Conservation (phyloP, 495 filamentous ascomycete species). For the Neurospora sp. region DNA sequence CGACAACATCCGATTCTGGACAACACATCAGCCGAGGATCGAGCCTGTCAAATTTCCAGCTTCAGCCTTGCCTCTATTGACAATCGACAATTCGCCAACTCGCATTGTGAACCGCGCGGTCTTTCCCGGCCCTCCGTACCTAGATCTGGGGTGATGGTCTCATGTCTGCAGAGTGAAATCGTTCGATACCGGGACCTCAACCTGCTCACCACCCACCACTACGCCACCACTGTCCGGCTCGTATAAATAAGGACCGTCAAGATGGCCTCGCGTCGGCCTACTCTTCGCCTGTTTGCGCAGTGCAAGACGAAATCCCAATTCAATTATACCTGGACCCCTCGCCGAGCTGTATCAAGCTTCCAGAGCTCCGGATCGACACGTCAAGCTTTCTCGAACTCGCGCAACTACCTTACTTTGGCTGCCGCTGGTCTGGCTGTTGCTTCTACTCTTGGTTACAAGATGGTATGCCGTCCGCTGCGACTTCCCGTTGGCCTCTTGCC, state of each 20-base stretch:
- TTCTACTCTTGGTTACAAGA: slow-evolving; percentile 19
- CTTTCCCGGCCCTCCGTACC: slow-evolving; percentile 5
- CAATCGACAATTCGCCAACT: neutral
- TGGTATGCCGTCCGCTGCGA: slow-evolving; percentile 14
- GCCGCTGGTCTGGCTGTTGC: slow-evolving; percentile 17
- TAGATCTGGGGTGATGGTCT: slow-evolving; percentile 19
- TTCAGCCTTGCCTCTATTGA: neutral
- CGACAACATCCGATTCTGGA: slow-evolving; percentile 20
- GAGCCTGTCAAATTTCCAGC: neutral
- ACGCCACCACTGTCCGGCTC: neutral
- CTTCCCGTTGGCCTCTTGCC: neutral
- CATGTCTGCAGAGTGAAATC: slow-evolving; percentile 17
- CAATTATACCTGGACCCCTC: slow-evolving; percentile 1
- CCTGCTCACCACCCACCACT: slow-evolving; percentile 1
- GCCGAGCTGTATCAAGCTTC: slow-evolving; percentile 14
- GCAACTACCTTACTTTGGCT: slow-evolving; percentile 14
- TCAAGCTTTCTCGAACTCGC: slow-evolving; percentile 1
- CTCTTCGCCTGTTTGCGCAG: slow-evolving; percentile 17
- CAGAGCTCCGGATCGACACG: slow-evolving; percentile 1
- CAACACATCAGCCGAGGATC: slow-evolving; percentile 14
- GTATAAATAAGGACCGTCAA: slow-evolving; percentile 4
- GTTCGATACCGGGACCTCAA: slow-evolving; percentile 7
- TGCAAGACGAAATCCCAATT: slow-evolving; percentile 13
- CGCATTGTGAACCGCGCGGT: neutral
- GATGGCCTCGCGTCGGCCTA: slow-evolving; percentile 17